Base-by-base conservation (phyloP, 208 protist genomes). In the Leishmania tarentolae region DNA sequence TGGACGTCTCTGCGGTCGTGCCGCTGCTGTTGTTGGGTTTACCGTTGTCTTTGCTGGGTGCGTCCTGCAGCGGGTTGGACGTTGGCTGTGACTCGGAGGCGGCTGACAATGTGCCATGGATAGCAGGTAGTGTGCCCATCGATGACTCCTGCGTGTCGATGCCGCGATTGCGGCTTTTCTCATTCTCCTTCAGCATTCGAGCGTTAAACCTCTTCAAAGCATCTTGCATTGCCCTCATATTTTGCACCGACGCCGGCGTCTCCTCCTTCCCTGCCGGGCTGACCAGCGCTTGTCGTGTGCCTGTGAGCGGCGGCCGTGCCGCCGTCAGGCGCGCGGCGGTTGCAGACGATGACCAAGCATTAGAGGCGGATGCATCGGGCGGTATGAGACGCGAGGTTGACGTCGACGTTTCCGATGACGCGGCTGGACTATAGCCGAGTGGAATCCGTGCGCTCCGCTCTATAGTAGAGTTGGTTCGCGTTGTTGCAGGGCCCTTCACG, bases 171-270 rank as follows among this genome's bases (percentile, higher is more conserved):
- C 46, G 68, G 47, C 70, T 76, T 53, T 52, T 35, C 56, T 80
- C 70, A 7, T 31, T 63, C 59, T 84, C 81, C 75, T 80, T 76
- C 35, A 74, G 28, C 44, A 84, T 21, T 5, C 81, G 66, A 56
- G 66, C 57, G 63, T 84, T 84, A 40, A 84, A 84, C 28, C 61
- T 21, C 81, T 77, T 68, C 11, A 84, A 46, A 8, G 76, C 81
- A 2, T 69, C 35, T 15, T 44, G 74, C 68, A 84, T 76, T 4
- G n/a, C 61, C 56, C 52, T 50, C 46, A n/a, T 13, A 9, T 77
- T 63, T 40, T 15, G 79, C 50, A n/a, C 46, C 21, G 59, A 70
- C 8, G 66, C 52, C 6, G 65, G 53, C 9, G 65, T 53, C 50
- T 19, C 65, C 0, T 11, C 46, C 73, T 37, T 37, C 52, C 21